Evolutionary conservation across 192 early-diverging fungal genomes (phyloP).

Genomic region (Diversispora epigaea): DNA sequence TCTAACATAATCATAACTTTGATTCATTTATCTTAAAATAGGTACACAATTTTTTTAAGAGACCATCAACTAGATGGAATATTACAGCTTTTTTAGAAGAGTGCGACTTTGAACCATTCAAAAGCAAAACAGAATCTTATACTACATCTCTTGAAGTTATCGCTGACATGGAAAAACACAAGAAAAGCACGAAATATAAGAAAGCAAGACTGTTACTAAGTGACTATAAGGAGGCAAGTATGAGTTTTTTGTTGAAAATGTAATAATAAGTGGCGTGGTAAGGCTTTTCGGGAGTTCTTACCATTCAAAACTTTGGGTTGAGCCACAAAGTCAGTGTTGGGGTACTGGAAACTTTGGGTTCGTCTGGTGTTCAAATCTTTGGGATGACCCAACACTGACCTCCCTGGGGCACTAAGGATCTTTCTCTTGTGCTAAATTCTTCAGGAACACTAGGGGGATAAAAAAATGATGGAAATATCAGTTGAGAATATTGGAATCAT

Average conservation of each 20-base stretch:
- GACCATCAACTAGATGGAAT: too few species aligned
- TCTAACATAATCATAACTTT: too few species aligned
- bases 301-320: constrained; percentile 30
- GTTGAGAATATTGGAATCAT: too few species aligned
- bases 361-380: constrained; percentile 26
- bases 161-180: background rate
- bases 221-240: constrained; percentile 21
- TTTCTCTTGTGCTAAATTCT: background rate
- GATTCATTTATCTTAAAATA: too few species aligned
- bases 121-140: constrained; percentile 6
- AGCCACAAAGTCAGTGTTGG: constrained; percentile 34
- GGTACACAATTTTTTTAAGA: too few species aligned
- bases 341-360: constrained; percentile 10
- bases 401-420: background rate
- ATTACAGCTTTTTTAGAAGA: constrained; percentile 21
- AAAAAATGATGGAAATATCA: too few species aligned
- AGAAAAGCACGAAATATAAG: too few species aligned
- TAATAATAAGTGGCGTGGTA: constrained; percentile 18
- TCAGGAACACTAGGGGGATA: background rate
- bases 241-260: background rate
- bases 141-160: constrained; percentile 6
- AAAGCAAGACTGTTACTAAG: constrained; percentile 4
- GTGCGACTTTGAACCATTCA: background rate
- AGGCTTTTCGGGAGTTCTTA: constrained; percentile 6
- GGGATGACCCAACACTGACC: constrained; percentile 15